Evolutionary conservation across 371 early-diverging fungal genomes (phyloP).

Genomic region (Saksenaea oblongispora): DNA sequence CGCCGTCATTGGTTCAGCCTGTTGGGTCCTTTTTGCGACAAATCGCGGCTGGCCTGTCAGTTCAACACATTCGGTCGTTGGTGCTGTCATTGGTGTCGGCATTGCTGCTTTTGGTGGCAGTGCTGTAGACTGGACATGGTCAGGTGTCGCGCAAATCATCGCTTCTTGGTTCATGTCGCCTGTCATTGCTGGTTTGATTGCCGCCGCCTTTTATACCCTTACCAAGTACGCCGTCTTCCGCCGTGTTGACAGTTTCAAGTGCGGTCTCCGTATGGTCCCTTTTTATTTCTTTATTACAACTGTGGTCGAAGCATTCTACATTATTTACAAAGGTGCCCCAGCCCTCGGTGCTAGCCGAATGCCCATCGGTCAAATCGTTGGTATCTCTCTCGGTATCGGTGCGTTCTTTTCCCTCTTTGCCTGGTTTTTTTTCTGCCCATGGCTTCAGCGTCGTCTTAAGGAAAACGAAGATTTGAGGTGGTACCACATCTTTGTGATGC

Average conservation of each 20-base stretch:
- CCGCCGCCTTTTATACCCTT: conserved; percentile 66
- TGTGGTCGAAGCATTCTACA: conserved; percentile 71
- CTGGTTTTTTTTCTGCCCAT: conserved; percentile 64
- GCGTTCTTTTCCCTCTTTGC: conserved; percentile 53
- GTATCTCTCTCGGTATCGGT: conserved; percentile 65
- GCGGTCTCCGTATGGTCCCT: conserved; percentile 79
- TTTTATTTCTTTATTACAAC: conserved; percentile 78
- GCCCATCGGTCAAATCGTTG: conserved; percentile 49
- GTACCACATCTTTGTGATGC: conserved; percentile 68
- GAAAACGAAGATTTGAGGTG: conserved; percentile 69
- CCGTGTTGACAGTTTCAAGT: conserved; percentile 66
- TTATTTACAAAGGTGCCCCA: conserved; percentile 74
- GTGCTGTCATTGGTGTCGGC: conserved; percentile 80
- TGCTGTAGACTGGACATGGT: conserved; percentile 73
- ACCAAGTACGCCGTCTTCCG: conserved; percentile 68
- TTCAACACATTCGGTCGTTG: conserved; percentile 72
- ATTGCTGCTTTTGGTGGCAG: conserved; percentile 71
- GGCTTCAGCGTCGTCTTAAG: conserved; percentile 61
- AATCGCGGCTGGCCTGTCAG: conserved; percentile 60
- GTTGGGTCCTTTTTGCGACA: conserved; percentile 79
- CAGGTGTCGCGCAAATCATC: conserved; percentile 73
- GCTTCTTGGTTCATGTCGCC: conserved; percentile 83
- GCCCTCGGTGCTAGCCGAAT: conserved; percentile 42
- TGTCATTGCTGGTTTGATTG: conserved; percentile 64
- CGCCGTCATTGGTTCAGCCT: conserved; percentile 76